phyloP scores from a whole-genome alignment of 140 eudicot species.

The Senecio squalidus region DNA sequence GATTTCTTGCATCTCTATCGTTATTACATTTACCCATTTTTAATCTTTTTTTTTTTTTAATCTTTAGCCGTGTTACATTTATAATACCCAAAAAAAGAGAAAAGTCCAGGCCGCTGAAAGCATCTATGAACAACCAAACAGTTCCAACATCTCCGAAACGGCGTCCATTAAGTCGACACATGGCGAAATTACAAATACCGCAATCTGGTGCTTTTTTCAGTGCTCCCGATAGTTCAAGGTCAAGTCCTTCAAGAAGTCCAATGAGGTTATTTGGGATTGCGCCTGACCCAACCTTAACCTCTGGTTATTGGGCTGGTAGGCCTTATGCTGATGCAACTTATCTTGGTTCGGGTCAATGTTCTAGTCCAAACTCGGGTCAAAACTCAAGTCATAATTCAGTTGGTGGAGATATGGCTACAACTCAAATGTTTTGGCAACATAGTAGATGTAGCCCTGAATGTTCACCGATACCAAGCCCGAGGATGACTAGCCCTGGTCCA shows the following conservation, averaged over 20 bases:
- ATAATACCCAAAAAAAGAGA: conserved; percentile 31
- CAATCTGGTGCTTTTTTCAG: conserved; percentile 53
- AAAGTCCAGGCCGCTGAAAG: conserved; percentile 33
- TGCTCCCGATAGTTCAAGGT: conserved; percentile 89
- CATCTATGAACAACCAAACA: conserved; percentile 29
- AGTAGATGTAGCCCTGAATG: conserved; percentile 93
- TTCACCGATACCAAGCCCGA: conserved; percentile 87
- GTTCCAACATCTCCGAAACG: conserved; percentile 46
- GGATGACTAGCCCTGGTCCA: conserved; percentile 96
- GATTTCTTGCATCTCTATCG: conserved; percentile 1
- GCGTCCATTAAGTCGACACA: conserved; percentile 39
- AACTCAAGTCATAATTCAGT: conserved; percentile 56
- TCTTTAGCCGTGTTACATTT: conserved; percentile 18
- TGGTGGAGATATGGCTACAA: conserved; percentile 47
- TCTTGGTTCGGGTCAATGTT: conserved; percentile 69
- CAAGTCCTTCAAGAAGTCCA: conserved; percentile 97
- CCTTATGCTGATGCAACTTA: conserved; percentile 39
- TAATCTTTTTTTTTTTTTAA: neutral
- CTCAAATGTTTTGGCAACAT: conserved; percentile 45
- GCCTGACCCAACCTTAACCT: conserved; percentile 38
- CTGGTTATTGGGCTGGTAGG: conserved; percentile 53
- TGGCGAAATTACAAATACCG: conserved; percentile 69
- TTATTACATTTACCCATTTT: neutral
- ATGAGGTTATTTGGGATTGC: conserved; percentile 46
- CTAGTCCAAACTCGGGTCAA: conserved; percentile 68